Base-by-base conservation (phyloP, 371 early-diverging fungal genomes). In the Saksenaea oblongispora region DNA sequence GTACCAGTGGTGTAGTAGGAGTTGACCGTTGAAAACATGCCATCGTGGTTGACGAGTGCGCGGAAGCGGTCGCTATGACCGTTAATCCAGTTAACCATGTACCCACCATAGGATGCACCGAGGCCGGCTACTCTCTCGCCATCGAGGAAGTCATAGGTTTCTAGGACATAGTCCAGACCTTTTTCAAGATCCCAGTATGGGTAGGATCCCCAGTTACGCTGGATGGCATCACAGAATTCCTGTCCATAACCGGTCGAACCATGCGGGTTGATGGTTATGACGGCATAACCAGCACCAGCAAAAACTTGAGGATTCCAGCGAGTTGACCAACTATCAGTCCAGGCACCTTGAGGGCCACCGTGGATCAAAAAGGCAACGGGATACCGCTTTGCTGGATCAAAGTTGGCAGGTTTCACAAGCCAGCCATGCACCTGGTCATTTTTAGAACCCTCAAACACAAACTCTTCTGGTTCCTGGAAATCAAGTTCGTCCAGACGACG, bases 221-320 rank as follows among this genome's bases (percentile, higher is more conserved):
- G 71, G 59, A 95, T 92, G 1, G 90, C 79, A 61, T 91, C 89
- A 17, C 87, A 87, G 64, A 93, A 90, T 14, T 74, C 73, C 68
- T 91, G 90, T 15, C 94, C 93, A 57, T 92, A 95, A 18, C 93
- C 93, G 1, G 91, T 91, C 0, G 93, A 92, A 8, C 94, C 95
- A 56, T 89, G 89, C 27, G 86, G 86, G 64, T 95, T 93, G 70
- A 93, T 79, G 14, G 87, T 84, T n/a, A 91, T 86, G 5, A 89
- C 88, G 36, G 85, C 88, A 71, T 86, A 95, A 0, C 93, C 94
- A 4, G 89, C 88, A 34, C 80, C 84, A 26, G 78, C 65, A 78
- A 85, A 91, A 8, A 92, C 69, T 66, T 92, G 87, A 15, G 89
- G 89, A 71, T 95, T 93, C 89, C 89, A 89, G 41, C 89, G 78